Percentiles rank a stretch among this genome's conserved stretches.
These are phyloP conservation scores for Cystobasidium sp. DNA, from an alignment of 1,284 basidiomycete species.

Conservation along the genomic window DNA sequence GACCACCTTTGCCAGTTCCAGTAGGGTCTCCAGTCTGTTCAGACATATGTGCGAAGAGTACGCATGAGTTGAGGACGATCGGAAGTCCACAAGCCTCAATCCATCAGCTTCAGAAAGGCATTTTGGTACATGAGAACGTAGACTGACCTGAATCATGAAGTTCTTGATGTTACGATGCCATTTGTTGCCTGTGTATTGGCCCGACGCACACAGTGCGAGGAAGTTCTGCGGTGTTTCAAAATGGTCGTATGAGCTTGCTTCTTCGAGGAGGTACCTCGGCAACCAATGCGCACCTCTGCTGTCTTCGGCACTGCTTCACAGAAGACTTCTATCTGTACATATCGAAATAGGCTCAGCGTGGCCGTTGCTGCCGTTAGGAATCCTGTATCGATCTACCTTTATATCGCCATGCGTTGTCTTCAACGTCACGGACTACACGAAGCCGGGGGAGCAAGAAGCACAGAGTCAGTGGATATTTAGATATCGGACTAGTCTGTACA, in stretches of 20 bases:
- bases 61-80: no score
- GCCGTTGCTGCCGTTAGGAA: no score
- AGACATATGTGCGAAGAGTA: not conserved
- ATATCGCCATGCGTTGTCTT: constrained; percentile 92
- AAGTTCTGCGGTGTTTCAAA: constrained; percentile 69
- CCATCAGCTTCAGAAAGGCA: not conserved
- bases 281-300: constrained; percentile 70
- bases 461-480: not conserved
- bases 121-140: not conserved
- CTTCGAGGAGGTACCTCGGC: not conserved
- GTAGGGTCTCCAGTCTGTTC: constrained; percentile 56
- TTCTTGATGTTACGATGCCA: constrained; percentile 91
- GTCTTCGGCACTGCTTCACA: constrained; percentile 93
- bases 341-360: no score
- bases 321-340: constrained; percentile 93
- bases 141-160: constrained; percentile 80
- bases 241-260: not conserved
- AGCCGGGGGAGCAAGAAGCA: not conserved
- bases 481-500: not conserved
- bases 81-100: no score
- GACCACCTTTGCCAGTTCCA: constrained; percentile 62
- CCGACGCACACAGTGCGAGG: constrained; percentile 86
- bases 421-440: constrained; percentile 86
- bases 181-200: constrained; percentile 80
- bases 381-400: no score